phyloP scores from a whole-genome alignment of 768 basidiomycete genomes.

The Strobilomyces dryophilus region DNA sequence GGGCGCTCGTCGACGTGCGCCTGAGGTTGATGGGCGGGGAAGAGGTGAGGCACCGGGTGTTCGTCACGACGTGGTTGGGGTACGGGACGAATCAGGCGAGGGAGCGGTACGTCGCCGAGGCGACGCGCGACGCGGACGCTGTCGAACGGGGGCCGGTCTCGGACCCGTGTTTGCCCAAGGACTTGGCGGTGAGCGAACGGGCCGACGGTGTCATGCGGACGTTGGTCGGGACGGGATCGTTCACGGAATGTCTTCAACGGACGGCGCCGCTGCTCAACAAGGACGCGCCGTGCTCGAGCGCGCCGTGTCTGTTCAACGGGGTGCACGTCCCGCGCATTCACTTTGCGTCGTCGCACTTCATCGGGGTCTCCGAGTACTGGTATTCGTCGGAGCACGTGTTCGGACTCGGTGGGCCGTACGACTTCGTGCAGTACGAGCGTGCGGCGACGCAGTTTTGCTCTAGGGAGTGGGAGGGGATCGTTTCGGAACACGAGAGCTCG shows the following conservation, averaged over 20 bases:
- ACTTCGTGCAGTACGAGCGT: slow-evolving; percentile 94
- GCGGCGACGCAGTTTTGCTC: slow-evolving; percentile 85
- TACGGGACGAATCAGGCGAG: slow-evolving; percentile 98
- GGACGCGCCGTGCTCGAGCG: slow-evolving; percentile 72
- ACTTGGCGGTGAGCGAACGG: slow-evolving; percentile 58
- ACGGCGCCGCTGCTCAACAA: slow-evolving; percentile 83
- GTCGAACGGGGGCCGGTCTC: slow-evolving; percentile 39
- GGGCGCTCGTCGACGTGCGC: slow-evolving; percentile 69
- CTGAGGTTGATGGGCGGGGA: slow-evolving; percentile 78
- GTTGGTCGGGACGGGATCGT: slow-evolving; percentile 85
- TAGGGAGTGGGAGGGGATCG: slow-evolving; percentile 73
- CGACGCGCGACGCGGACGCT: slow-evolving; percentile 46
- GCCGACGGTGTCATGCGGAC: slow-evolving; percentile 46
- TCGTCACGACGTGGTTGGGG: slow-evolving; percentile 97
- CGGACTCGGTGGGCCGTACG: slow-evolving; percentile 90
- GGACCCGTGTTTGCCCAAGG: slow-evolving; percentile 90
- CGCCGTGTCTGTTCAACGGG: slow-evolving; percentile 91
- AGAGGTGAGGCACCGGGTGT: slow-evolving; percentile 88
- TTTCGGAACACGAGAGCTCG: slow-evolving; percentile 57
- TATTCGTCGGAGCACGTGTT: slow-evolving; percentile 98
- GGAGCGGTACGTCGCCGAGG: slow-evolving; percentile 80
- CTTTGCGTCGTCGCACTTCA: slow-evolving; percentile 89
- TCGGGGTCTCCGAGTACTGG: slow-evolving; percentile 99
- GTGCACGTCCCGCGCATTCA: slow-evolving; percentile 92
- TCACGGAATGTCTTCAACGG: slow-evolving; percentile 72